Base-by-base conservation (phyloP, 495 filamentous ascomycete species). In the Penicillium simplicissimum region DNA sequence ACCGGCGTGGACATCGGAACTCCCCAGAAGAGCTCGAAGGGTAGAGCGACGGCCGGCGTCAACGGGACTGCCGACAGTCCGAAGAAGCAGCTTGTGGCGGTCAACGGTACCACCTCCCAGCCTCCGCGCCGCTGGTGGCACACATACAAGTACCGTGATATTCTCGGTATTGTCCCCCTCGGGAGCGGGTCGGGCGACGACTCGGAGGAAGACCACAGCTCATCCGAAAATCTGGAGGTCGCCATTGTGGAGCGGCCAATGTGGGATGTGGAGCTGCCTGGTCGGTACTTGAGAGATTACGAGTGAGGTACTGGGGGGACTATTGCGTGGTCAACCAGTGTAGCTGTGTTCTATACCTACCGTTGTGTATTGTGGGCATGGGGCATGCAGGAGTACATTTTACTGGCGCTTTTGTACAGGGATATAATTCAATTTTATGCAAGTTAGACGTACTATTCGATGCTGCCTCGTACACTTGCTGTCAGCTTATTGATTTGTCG, bases 131-230 rank as follows among this genome's bases (percentile, higher is more conserved):
- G 75, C 7, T 81, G 77, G 77, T 98, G 92, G 93, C 84, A 84
- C 63, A 94, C 92, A 9, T 91, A 89, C 75, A 93, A 95, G 70
- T 99, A 97, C 71, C 81, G 92, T 58, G 90, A 93, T 9, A 92
- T 99, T 60, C 75, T 99, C 64, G 95, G 93, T 5, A 89, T 98
- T 33, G 88, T 94, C 14, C 87, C 89, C 17, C 75, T 98, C 25
- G 72, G 78, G 61, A 59, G 55, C 15, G 37, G 64, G 13, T 62
- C 69, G 15, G 59, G 52, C 33, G 63, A 69, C 19, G 69, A 66
- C 19, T 19, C 25, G 54, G 51, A 53, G 33, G 51, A 69, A 6
- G 57, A 67, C 8, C 68, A 77, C 25, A 71, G 31, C 23, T 49
- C 73, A 17, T 63, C 37, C 37, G 68, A 71, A 53, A 71, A 76